Conservation (phyloP, 2,329 filamentous ascomycete species). For the Xylariaceae sp. region DNA sequence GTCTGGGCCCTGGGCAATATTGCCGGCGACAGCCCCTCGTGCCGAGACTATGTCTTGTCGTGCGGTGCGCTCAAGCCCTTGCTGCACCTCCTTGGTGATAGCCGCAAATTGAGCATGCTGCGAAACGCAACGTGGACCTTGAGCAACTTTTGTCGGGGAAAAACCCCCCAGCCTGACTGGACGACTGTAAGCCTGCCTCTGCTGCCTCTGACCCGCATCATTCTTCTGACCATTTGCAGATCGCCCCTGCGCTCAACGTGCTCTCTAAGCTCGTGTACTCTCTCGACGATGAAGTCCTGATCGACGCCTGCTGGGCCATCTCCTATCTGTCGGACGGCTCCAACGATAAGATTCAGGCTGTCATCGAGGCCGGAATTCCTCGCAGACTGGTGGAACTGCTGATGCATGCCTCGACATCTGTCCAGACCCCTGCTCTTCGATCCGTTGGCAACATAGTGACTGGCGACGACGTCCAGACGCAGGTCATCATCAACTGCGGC, state of each 20-base stretch:
- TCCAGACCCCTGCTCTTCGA: constrained; percentile 92
- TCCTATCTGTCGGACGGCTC: constrained; percentile 96
- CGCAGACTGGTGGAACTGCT: constrained; percentile 92
- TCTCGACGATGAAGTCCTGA: constrained; percentile 93
- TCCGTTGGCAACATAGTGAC: constrained; percentile 99
- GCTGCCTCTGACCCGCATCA: neutral
- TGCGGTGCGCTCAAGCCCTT: constrained; percentile 88
- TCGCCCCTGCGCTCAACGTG: constrained; percentile 87
- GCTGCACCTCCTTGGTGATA: constrained; percentile 84
- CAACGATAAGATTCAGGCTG: constrained; percentile 98
- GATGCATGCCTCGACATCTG: constrained; percentile 96
- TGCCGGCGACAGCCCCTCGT: constrained; percentile 94
- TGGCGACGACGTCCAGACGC: constrained; percentile 95
- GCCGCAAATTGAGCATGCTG: constrained; percentile 98
- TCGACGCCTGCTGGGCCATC: constrained; percentile 99
- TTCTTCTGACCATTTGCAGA: constrained; percentile 43
- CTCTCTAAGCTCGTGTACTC: constrained; percentile 97
- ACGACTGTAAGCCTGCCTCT: constrained; percentile 61
- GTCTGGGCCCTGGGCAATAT: constrained; percentile 99
- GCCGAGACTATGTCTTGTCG: constrained; percentile 91
- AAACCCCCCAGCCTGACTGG: constrained; percentile 98
- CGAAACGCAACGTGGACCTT: constrained; percentile 98
- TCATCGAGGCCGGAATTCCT: constrained; percentile 96
- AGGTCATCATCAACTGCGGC: constrained; percentile 98
- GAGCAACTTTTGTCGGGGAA: constrained; percentile 99